Conservation (phyloP, 768 basidiomycete genomes). For the Jaapia argillacea region DNA sequence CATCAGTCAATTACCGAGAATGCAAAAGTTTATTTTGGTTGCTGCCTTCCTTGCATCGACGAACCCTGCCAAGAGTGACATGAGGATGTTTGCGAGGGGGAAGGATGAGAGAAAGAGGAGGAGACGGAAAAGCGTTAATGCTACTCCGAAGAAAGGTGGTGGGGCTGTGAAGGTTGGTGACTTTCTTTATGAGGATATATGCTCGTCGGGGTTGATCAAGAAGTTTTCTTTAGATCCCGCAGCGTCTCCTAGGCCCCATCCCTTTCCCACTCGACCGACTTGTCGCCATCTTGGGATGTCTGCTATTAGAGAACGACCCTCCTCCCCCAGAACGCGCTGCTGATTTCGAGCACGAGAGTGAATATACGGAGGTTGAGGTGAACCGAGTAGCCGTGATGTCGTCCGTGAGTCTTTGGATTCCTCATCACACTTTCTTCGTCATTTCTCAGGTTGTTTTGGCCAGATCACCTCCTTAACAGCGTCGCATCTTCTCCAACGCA, state of each 20-base stretch:
- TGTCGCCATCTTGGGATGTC: slow-evolving; percentile 66
- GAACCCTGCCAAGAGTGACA: slow-evolving; percentile 73
- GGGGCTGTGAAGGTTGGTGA: slow-evolving; percentile 35
- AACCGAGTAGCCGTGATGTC: slow-evolving; percentile 48
- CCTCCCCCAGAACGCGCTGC: slow-evolving; percentile 29
- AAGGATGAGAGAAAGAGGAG: slow-evolving; percentile 54
- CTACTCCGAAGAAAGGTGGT: slow-evolving; percentile 19
- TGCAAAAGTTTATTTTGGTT: slow-evolving; percentile 68
- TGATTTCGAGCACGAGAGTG: slow-evolving; percentile 46
- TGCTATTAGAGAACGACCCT: slow-evolving; percentile 70
- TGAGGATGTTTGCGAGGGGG: slow-evolving; percentile 76
- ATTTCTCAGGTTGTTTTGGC: background rate
- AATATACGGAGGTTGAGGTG: slow-evolving; percentile 69
- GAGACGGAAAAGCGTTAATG: slow-evolving; percentile 29
- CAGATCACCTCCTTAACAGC: slow-evolving; percentile 61
- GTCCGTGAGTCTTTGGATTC: slow-evolving; percentile 32
- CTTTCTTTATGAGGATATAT: background rate
- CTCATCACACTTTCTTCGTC: background rate
- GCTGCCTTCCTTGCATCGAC: slow-evolving; percentile 77
- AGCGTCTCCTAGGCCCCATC: slow-evolving; percentile 70
- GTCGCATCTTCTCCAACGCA: slow-evolving; percentile 58
- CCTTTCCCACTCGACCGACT: slow-evolving; percentile 75
- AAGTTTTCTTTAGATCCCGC: slow-evolving; percentile 43
- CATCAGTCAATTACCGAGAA: slow-evolving; percentile 33
- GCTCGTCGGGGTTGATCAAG: background rate